These are phyloP conservation scores for Penicillium pancosmium DNA, from an alignment of 495 filamentous ascomycete species.

Conservation along the genomic window DNA sequence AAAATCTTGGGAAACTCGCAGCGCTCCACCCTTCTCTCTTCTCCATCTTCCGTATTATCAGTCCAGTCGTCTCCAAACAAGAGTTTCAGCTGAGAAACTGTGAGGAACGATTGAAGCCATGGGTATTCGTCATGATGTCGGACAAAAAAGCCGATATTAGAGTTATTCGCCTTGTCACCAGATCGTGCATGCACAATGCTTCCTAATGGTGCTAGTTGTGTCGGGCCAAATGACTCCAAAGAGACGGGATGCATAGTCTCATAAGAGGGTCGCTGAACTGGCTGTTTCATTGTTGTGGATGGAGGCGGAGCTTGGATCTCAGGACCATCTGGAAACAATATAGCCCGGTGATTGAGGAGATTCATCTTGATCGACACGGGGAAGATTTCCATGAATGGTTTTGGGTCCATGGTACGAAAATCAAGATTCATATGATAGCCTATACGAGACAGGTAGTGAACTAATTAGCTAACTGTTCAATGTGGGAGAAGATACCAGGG, in stretches of 20 bases:
- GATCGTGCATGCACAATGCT: conserved; percentile 46
- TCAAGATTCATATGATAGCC: conserved; percentile 33
- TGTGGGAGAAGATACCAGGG: not conserved
- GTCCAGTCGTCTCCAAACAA: conserved; percentile 32
- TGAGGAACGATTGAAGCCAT: conserved; percentile 51
- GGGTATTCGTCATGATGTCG: conserved; percentile 38
- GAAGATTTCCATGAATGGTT: conserved; percentile 35
- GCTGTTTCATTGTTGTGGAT: conserved; percentile 26
- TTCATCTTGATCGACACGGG: conserved; percentile 12
- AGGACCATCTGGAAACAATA: not conserved
- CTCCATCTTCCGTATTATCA: conserved; percentile 4
- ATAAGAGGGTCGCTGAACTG: conserved; percentile 14
- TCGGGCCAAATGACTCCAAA: conserved; percentile 21
- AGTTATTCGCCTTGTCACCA: conserved; percentile 53
- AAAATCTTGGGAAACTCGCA: conserved; percentile 43
- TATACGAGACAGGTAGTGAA: not conserved
- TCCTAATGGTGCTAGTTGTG: conserved; percentile 35
- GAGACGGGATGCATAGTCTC: conserved; percentile 11
- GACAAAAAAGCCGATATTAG: conserved; percentile 52
- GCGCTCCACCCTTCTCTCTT: conserved; percentile 29
- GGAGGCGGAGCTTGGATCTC: not conserved
- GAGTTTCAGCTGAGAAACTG: conserved; percentile 29
- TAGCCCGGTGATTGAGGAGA: not conserved
- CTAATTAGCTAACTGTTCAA: not conserved
- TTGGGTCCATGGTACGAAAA: conserved; percentile 33